Evolutionary conservation across 2,329 filamentous ascomycete species (phyloP).

Genomic region (Triangularia verruculosa): DNA sequence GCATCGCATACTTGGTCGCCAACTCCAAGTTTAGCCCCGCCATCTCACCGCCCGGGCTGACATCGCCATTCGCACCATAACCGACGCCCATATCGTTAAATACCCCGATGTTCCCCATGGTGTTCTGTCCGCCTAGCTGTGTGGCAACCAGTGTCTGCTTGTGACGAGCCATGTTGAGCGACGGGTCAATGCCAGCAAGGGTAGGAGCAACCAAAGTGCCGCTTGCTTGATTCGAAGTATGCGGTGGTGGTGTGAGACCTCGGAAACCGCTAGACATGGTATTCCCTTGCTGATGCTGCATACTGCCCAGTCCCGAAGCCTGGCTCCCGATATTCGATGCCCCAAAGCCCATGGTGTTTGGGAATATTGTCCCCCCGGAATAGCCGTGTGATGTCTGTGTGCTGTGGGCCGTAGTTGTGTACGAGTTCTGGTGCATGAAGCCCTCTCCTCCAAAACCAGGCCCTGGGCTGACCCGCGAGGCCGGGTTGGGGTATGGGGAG

Average conservation of each 20-base stretch:
- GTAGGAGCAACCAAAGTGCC: slow-evolving; percentile 49
- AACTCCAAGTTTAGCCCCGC: slow-evolving; percentile 35
- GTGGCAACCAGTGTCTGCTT: slow-evolving; percentile 38
- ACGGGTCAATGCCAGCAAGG: slow-evolving; percentile 36
- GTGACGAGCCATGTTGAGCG: slow-evolving; percentile 39
- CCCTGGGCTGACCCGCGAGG: slow-evolving; percentile 18
- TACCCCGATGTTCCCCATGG: slow-evolving; percentile 18
- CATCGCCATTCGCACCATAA: slow-evolving; percentile 14
- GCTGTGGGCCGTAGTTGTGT: slow-evolving; percentile 29
- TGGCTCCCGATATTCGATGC: slow-evolving; percentile 28
- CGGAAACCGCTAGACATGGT: slow-evolving; percentile 42
- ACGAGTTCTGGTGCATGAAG: slow-evolving; percentile 30
- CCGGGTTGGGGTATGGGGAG: slow-evolving; percentile 27
- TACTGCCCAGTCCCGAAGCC: slow-evolving; percentile 6
- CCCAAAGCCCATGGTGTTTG: background rate
- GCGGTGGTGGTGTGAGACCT: slow-evolving; percentile 46
- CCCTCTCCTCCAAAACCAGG: slow-evolving; percentile 31
- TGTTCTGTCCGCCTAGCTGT: slow-evolving; percentile 14
- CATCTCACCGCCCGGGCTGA: slow-evolving; percentile 27
- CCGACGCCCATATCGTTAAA: slow-evolving; percentile 18
- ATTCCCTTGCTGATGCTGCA: slow-evolving; percentile 34
- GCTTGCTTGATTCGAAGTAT: slow-evolving; percentile 42
- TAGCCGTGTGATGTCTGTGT: slow-evolving; percentile 30
- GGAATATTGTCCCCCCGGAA: slow-evolving; percentile 32
- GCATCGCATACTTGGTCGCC: slow-evolving; percentile 23